These are phyloP conservation scores for Syzygium syzygioides DNA, from an alignment of 441 rosid species.

Conservation along the genomic window DNA sequence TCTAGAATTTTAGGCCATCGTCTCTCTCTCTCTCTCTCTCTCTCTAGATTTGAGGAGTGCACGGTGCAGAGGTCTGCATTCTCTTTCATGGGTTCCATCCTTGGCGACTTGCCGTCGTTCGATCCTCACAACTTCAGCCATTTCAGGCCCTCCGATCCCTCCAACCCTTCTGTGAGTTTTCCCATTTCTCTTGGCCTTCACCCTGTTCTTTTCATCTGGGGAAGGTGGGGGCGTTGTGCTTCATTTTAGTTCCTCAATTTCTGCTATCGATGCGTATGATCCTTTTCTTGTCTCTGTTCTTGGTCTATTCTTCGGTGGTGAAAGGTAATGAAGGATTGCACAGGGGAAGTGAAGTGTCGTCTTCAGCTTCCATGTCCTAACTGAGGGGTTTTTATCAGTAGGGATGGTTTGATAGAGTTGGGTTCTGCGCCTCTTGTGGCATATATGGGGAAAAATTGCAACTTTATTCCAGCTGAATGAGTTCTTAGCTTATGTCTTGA, in stretches of 20 bases:
- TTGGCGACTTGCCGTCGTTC: constrained; percentile 72
- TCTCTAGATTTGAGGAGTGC: constrained; percentile 13
- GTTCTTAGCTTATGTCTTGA: background rate
- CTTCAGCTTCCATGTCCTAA: background rate
- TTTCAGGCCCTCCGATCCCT: constrained; percentile 81
- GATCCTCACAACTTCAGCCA: constrained; percentile 88
- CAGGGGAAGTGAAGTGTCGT: background rate
- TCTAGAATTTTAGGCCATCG: background rate
- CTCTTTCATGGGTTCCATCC: constrained; percentile 53
- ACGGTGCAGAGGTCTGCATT: constrained; percentile 19
- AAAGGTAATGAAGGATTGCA: background rate
- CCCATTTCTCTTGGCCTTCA: background rate
- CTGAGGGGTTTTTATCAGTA: background rate
- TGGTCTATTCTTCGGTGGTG: background rate
- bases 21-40: constrained; percentile 4
- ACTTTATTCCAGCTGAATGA: background rate
- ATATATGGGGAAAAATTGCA: background rate
- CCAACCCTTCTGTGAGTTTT: constrained; percentile 62
- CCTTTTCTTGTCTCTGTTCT: background rate
- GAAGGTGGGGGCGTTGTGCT: background rate
- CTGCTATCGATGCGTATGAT: background rate
- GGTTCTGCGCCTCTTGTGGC: background rate
- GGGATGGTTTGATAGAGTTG: background rate
- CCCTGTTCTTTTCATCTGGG: background rate
- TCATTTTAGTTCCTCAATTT: background rate